Conservation (phyloP, 2,329 filamentous ascomycete genomes). For the Calycina herbarum region DNA sequence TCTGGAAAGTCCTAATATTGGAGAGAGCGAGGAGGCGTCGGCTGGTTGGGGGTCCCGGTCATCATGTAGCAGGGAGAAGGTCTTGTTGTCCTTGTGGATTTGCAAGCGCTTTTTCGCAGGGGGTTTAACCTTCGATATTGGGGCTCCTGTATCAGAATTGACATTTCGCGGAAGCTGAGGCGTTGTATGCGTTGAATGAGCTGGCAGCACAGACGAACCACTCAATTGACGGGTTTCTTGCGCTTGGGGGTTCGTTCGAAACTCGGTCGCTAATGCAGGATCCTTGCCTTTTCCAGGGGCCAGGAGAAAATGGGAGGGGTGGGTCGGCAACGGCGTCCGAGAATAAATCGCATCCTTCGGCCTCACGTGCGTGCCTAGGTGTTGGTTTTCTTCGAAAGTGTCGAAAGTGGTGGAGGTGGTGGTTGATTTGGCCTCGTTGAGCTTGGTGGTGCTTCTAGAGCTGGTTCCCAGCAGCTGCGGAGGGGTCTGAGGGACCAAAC, state of each 20-base stretch:
- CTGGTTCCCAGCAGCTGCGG: conserved; percentile 20
- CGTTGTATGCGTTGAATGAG: conserved; percentile 31
- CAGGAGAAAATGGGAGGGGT: conserved; percentile 36
- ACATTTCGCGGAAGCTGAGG: conserved; percentile 28
- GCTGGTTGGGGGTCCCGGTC: conserved; percentile 20
- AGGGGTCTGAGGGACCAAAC: conserved; percentile 25
- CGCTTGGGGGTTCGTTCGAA: conserved; percentile 31
- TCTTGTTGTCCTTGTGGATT: conserved; percentile 36
- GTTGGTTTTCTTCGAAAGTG: background rate
- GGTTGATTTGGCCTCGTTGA: conserved; percentile 7
- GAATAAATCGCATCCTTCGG: conserved; percentile 32
- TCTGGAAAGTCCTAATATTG: conserved; percentile 23
- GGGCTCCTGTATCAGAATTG: conserved; percentile 32
- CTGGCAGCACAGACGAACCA: conserved; percentile 29
- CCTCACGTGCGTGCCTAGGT: background rate
- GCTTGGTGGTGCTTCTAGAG: background rate
- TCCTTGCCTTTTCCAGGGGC: conserved; percentile 25
- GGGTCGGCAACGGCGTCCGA: conserved; percentile 37
- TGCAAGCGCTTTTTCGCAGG: conserved; percentile 34
- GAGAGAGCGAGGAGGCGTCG: conserved; percentile 27
- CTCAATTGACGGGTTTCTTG: conserved; percentile 23
- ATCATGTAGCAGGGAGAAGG: conserved; percentile 36
- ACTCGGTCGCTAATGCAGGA: conserved; percentile 30
- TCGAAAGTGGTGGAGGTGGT: conserved; percentile 2
- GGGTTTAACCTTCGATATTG: conserved; percentile 28